Evolutionary conservation across 805 yeast species (phyloP), one percentile per base, ranked within the genome.

Genomic region (Barnettozyma botsteinii): DNA sequence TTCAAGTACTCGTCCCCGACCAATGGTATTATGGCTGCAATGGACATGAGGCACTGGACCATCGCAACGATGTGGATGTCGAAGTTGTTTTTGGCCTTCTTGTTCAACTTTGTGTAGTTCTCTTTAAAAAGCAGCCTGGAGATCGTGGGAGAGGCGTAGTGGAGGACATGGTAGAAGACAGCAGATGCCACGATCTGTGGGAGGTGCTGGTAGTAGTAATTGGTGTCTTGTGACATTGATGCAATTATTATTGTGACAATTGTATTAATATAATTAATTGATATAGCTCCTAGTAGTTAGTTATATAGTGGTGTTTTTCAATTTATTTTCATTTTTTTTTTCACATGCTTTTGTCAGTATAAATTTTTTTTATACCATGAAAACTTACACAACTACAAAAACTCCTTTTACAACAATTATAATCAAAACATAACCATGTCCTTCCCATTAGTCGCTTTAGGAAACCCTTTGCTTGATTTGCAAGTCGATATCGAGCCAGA

Each of bases 31-130:
- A 84, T 69, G 8, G 77, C 55, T 8, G 57, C 56, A 20, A 86
- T 62, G 10, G 95, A 79, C 7, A 85, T 46, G 1, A 85, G 33
- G 36, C 93, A 77, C 60, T 93, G 97, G 15, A 88, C 75, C 77
- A 85, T 79, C 2, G 97, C 81, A 4, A 87, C 96, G 11, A 85
- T 71, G 60, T 93, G 98, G 51, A 89, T 85, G 60, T 93, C 96
- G 58, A 86, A 93, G 59, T 91, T 87, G 47, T 79, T 52, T 56
- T 70, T 74, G 30, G 72, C 67, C 51, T 75, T 75, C 19, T 54
- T 48, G 32, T 62, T 48, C 33, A 77, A 61, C 4, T 59, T 50
- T 6, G 72, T 70, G 62, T 88, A 88, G 43, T 67, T 57, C 17
- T 62, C 56, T 4, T 84, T 81, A 47, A 82, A 72, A 20, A 77